Conservation (phyloP, 805 yeast species). For the Myxozyma nipponensis region DNA sequence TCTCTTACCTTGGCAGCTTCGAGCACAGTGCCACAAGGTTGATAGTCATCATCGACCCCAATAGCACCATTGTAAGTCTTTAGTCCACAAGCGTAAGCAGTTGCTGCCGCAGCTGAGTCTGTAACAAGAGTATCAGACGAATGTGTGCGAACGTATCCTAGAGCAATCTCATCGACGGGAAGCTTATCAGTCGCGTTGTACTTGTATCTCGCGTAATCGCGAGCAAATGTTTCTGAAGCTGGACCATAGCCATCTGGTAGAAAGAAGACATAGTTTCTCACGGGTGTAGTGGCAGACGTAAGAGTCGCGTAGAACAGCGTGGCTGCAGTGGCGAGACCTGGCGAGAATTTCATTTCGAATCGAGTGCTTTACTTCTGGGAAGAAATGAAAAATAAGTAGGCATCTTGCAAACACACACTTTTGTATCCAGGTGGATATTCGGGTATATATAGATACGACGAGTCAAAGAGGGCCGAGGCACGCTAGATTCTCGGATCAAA, state of each 20-base stretch:
- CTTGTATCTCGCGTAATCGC: conserved; percentile 22
- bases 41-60: conserved; percentile 64
- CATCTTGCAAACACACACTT: too few species aligned
- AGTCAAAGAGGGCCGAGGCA: too few species aligned
- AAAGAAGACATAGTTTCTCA: conserved; percentile 20
- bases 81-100: conserved; percentile 81
- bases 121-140: conserved; percentile 75
- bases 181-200: conserved; percentile 34
- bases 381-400: too few species aligned
- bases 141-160: conserved; percentile 83
- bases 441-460: too few species aligned
- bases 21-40: conserved; percentile 83
- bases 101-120: conserved; percentile 97
- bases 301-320: too few species aligned
- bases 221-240: conserved; percentile 28
- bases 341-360: too few species aligned
- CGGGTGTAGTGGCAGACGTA: background rate
- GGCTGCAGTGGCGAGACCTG: too few species aligned
- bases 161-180: conserved; percentile 53
- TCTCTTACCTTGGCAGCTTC: conserved; percentile 66
- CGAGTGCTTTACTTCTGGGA: too few species aligned
- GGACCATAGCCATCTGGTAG: conserved; percentile 30
- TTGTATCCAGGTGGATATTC: too few species aligned
- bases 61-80: conserved; percentile 89
- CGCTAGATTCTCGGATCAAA: too few species aligned